These are phyloP conservation scores for Eimeria acervulina DNA, from an alignment of 169 alveolate genomes.

Conservation along the genomic window DNA sequence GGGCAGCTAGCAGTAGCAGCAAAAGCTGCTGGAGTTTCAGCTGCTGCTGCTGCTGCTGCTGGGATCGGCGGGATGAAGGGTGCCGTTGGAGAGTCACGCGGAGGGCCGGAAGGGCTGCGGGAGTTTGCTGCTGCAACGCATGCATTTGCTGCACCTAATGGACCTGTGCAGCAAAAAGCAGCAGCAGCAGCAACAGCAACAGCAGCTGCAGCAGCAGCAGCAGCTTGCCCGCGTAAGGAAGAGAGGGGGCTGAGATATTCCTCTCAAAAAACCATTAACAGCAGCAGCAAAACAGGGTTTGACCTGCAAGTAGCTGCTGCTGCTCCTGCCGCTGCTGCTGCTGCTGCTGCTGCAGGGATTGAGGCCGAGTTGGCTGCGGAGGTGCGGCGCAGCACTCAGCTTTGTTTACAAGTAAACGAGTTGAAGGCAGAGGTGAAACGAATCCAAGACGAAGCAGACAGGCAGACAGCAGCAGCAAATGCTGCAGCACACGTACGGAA, in stretches of 20 bases:
- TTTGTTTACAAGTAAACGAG: neutral
- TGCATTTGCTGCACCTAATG: neutral
- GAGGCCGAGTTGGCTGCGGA: slow-evolving; percentile 19
- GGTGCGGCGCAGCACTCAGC: neutral
- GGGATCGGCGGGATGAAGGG: neutral
- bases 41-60: neutral
- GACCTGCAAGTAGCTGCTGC: neutral
- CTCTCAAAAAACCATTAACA: neutral
- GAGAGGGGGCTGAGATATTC: neutral
- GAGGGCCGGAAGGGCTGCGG: too few species aligned
- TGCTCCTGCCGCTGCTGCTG: neutral
- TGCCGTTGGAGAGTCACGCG: too few species aligned
- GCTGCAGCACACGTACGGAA: neutral
- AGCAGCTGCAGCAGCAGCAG: neutral
- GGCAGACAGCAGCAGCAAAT: neutral
- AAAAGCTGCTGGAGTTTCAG: neutral
- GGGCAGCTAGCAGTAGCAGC: neutral
- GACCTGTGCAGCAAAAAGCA: neutral
- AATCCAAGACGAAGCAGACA: neutral
- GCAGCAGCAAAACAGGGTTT: neutral
- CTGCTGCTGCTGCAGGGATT: neutral
- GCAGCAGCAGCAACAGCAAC: neutral
- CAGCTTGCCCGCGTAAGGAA: neutral
- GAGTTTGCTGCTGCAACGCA: neutral
- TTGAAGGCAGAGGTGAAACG: neutral